phyloP scores from a whole-genome alignment of 805 yeast genomes.

The Barnettozyma pratensis region DNA sequence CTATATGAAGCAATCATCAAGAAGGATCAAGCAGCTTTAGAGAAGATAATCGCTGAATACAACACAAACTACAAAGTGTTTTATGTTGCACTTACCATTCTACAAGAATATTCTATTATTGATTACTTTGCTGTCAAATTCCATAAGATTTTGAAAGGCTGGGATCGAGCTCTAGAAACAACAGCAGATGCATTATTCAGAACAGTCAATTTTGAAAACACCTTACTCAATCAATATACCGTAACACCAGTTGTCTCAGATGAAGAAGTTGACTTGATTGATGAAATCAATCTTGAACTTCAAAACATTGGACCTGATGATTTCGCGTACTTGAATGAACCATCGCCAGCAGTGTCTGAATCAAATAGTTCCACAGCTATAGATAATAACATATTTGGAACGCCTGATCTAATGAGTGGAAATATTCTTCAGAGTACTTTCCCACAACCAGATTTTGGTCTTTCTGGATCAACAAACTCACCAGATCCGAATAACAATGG shows the following conservation, averaged over 20 bases:
- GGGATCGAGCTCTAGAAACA: neutral
- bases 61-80: neutral
- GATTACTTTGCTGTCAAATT: neutral
- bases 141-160: neutral
- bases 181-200: neutral
- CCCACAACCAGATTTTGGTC: neutral
- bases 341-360: too few relatives aligned
- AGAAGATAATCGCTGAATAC: neutral
- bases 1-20: slow-evolving; percentile 1
- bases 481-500: neutral
- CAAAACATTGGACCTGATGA: too few relatives aligned
- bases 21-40: neutral
- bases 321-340: too few relatives aligned
- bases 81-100: neutral
- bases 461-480: neutral
- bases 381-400: too few relatives aligned
- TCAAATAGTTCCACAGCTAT: too few relatives aligned
- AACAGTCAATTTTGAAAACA: neutral
- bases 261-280: neutral
- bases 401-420: too few relatives aligned
- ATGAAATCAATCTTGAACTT: neutral
- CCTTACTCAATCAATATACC: neutral
- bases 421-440: too few relatives aligned
- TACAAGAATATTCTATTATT: neutral
- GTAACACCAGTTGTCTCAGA: neutral